These are phyloP conservation scores for Ricinus communis DNA, from an alignment of 345 rosid species.

Conservation along the genomic window DNA sequence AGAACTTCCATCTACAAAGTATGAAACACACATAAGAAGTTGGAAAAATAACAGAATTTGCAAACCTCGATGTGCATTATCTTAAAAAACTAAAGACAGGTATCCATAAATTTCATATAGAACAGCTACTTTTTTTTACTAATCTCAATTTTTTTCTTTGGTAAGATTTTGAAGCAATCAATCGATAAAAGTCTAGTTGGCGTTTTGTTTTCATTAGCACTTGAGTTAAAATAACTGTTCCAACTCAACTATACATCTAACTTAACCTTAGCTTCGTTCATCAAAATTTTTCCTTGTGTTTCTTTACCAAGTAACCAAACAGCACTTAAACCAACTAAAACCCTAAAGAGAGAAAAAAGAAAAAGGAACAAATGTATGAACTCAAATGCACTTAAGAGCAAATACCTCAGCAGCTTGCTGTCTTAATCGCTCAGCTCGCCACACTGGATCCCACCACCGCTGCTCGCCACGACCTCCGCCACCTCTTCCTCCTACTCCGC, in stretches of 20 bases:
- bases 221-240: too few relatives aligned
- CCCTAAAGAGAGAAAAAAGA: not conserved
- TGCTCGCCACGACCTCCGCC: constrained; percentile 83
- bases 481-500: constrained; percentile 32
- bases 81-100: not conserved
- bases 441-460: constrained; percentile 99
- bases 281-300: too few relatives aligned
- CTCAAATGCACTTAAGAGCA: constrained; percentile 2
- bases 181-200: too few relatives aligned
- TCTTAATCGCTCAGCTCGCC: constrained; percentile 94
- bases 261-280: too few relatives aligned
- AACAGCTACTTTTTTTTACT: too few relatives aligned
- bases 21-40: not conserved
- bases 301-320: not conserved
- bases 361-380: not conserved
- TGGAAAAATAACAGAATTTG: not conserved
- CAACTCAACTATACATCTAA: too few relatives aligned
- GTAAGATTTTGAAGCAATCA: too few relatives aligned
- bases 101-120: not conserved
- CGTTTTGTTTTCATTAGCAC: too few relatives aligned
- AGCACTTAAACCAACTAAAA: not conserved
- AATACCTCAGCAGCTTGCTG: constrained; percentile 70
- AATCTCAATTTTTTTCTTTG: too few relatives aligned
- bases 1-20: constrained; percentile 67
- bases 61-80: not conserved